phyloP scores from a whole-genome alignment of 331 rosid species.

The Quercus tomentella region DNA sequence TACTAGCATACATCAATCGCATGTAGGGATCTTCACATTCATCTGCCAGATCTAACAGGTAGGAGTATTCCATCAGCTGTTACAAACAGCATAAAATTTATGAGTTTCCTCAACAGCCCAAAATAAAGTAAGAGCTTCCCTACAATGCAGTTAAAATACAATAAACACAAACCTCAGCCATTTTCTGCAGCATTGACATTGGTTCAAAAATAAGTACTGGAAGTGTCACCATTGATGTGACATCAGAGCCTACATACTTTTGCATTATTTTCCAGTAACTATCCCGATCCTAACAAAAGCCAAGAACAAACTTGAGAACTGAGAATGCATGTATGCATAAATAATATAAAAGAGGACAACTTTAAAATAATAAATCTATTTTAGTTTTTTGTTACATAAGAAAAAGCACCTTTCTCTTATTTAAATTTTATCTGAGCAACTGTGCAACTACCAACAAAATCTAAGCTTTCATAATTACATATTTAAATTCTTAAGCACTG shows the following conservation, averaged over 20 bases:
- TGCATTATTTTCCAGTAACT: slow-evolving; percentile 97
- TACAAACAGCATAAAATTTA: slow-evolving; percentile 5
- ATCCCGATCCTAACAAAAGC: slow-evolving; percentile 42
- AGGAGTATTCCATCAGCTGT: slow-evolving; percentile 91
- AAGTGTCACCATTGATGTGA: slow-evolving; percentile 96
- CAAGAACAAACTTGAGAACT: slow-evolving; percentile 13
- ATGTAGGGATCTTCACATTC: slow-evolving; percentile 91
- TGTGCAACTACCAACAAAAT: neutral
- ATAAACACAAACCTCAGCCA: slow-evolving; percentile 79
- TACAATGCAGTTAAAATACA: slow-evolving; percentile 1
- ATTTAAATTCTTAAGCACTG: neutral
- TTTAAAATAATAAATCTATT: neutral
- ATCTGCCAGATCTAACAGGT: slow-evolving; percentile 83
- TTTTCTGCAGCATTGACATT: slow-evolving; percentile 86
- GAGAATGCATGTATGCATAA: neutral
- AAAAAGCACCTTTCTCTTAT: neutral
- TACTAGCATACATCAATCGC: slow-evolving; percentile 84
- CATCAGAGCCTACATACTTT: slow-evolving; percentile 83
- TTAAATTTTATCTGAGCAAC: neutral
- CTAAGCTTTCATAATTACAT: neutral
- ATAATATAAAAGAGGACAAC: neutral
- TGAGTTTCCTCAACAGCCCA: slow-evolving; percentile 5
- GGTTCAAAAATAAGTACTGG: slow-evolving; percentile 96
- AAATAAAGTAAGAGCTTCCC: slow-evolving; percentile 1
- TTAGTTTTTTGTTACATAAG: neutral